Evolutionary conservation across 1,139 yeast species (phyloP).

Genomic region (Candida sanyaensis): DNA sequence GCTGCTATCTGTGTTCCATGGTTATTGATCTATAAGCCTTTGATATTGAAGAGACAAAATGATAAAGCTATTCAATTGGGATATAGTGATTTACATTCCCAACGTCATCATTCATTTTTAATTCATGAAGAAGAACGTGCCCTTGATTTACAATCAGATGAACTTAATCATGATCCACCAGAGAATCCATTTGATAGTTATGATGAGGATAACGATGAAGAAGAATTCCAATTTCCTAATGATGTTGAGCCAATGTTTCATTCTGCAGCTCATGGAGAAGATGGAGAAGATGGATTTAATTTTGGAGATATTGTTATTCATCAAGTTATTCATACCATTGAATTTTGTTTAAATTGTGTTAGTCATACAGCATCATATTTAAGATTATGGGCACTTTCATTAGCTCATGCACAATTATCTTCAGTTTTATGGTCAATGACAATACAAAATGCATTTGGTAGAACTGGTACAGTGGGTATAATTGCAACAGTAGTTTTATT

Average conservation of each 20-base stretch:
- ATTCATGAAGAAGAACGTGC: slow-evolving; percentile 38
- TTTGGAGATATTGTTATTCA: slow-evolving; percentile 96
- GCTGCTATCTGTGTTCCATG: slow-evolving; percentile 95
- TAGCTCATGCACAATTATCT: slow-evolving; percentile 96
- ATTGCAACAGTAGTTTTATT: slow-evolving; percentile 74
- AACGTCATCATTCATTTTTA: slow-evolving; percentile 32
- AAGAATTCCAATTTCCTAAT: slow-evolving; percentile 41
- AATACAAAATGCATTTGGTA: slow-evolving; percentile 72
- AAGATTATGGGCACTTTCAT: slow-evolving; percentile 94
- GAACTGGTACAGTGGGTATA: slow-evolving; percentile 69
- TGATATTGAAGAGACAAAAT: slow-evolving; percentile 53
- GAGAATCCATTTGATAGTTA: slow-evolving; percentile 22
- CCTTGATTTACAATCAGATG: slow-evolving; percentile 25
- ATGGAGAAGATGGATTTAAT: slow-evolving; percentile 55
- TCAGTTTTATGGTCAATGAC: slow-evolving; percentile 97
- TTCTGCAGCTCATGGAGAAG: slow-evolving; percentile 23
- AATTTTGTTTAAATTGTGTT: slow-evolving; percentile 95
- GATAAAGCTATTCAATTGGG: slow-evolving; percentile 37
- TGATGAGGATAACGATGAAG: slow-evolving; percentile 20
- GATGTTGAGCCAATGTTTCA: slow-evolving; percentile 48
- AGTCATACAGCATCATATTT: slow-evolving; percentile 98
- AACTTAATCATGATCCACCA: slow-evolving; percentile 23
- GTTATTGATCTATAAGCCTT: slow-evolving; percentile 86
- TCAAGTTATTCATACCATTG: slow-evolving; percentile 97
- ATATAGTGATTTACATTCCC: slow-evolving; percentile 37